Evolutionary conservation across 1,139 yeast species (phyloP), one percentile per base, ranked within the genome.

Genomic region (Lodderomyces elongisporus): DNA sequence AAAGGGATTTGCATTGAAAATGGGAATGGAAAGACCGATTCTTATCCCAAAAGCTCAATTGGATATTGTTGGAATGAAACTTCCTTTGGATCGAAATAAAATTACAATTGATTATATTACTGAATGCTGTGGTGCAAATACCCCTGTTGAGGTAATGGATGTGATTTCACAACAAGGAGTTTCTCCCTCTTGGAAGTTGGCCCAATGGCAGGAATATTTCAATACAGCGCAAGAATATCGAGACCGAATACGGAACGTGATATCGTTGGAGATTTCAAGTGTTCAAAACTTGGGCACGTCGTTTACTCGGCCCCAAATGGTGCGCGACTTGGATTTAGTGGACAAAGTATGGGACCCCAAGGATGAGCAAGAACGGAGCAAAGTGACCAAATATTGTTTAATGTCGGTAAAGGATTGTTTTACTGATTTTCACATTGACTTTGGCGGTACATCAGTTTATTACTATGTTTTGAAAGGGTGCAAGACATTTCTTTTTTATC

Each of bases 361-460:
- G 5, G 56, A 52, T 20, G 46, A 43, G 15, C 60, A 63, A 24
- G 45, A 46, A 8, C 61, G 77, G 33, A 83, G 95, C 1, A 77
- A 82, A 46, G 94, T 88, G 1, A 75, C 88, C n/a, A 75, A 79
- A 36, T 88, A 87, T 50, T 79, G 95, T 43, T 61, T 88, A 25
- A 88, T 88, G 95, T 83, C 95, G 0, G 95, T 85, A 0, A 63
- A 68, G 27, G 77, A 80, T 38, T 79, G 93, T 1, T 88, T 77
- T 51, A 88, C 96, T 0, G 96, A 88, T 51, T 88, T 87, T 56
- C 96, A 88, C 52, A 67, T 88, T 29, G 96, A 88, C 55, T 88
- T 88, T 56, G 94, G 94, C 2, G 96, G 96, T 0, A 85, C 96
- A 0, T 83, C 91, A 0, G 96, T 88, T 4, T 88, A 85, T 54